phyloP scores from a whole-genome alignment of 352 stramenopile genomes.

The Peronospora farinosa region DNA sequence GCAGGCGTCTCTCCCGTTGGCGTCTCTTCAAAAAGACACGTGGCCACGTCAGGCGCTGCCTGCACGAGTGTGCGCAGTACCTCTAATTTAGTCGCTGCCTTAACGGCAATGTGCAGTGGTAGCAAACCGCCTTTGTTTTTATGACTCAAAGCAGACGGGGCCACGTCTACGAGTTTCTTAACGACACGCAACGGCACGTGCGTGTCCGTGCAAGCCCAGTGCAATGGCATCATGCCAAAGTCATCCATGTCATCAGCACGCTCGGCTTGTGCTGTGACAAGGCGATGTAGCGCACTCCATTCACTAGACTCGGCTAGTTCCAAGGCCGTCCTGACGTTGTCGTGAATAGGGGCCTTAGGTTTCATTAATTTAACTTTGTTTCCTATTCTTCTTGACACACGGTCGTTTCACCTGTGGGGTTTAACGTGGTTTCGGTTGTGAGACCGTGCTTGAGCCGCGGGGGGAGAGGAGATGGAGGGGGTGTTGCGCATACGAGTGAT shows the following conservation, averaged over 20 bases:
- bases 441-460: slow-evolving; percentile 17
- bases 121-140: slow-evolving; percentile 77
- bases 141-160: slow-evolving; percentile 39
- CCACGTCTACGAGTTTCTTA: slow-evolving; percentile 59
- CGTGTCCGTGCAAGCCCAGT: slow-evolving; percentile 77
- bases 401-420: slow-evolving; percentile 1
- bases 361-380: slow-evolving; percentile 19
- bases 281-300: slow-evolving; percentile 58
- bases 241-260: slow-evolving; percentile 73
- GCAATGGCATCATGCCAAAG: slow-evolving; percentile 82
- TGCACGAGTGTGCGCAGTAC: slow-evolving; percentile 53
- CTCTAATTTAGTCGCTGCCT: slow-evolving; percentile 62
- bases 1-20: slow-evolving; percentile 60
- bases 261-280: slow-evolving; percentile 42
- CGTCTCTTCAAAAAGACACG: slow-evolving; percentile 57
- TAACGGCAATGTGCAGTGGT: slow-evolving; percentile 78
- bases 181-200: slow-evolving; percentile 60
- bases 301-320: slow-evolving; percentile 67
- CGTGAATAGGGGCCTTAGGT: slow-evolving; percentile 10
- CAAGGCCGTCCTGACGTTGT: slow-evolving; percentile 43
- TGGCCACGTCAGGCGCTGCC: slow-evolving; percentile 32
- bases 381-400: not conserved
- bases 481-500: slow-evolving; percentile 11
- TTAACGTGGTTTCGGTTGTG: slow-evolving; percentile 25
- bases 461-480: slow-evolving; percentile 5